Evolutionary conservation across 2,329 filamentous ascomycete genomes (phyloP), one percentile per base, ranked within the genome.

Genomic region (Penicillium fuscoglaucum): DNA sequence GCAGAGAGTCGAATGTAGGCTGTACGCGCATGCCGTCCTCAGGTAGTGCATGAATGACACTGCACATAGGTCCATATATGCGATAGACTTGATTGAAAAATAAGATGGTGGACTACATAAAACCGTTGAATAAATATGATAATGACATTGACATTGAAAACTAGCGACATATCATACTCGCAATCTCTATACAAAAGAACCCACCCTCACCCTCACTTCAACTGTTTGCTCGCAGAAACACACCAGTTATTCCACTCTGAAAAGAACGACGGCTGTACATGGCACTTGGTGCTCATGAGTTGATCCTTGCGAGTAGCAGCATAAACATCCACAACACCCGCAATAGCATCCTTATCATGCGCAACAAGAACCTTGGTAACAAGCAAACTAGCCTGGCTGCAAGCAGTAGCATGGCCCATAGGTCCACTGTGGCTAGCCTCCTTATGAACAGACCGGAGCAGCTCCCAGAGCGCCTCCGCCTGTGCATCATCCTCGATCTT

Each of bases 191-290:
- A 51, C 40, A 52, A 49, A 39, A 41, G 17, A 29, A 33, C 3
- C 4, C 12, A 31, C 6, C 24, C 29, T 39, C 43, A 62, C 66
- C 24, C 29, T 39, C 43, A 62, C 66, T 77, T 77, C 63, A 76
- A 65, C 66, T 73, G 72, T 68, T 76, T 76, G 24, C 76, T 74
- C n/a, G 74, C 73, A 24, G 75, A 74, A 47, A 77, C 74, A 69
- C 83, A 87, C 89, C 89, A 92, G 69, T 90, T 90, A 63, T 87
- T 81, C 87, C 88, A 91, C 61, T 91, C 88, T 2, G 80, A 80
- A 66, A 90, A 90, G 74, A 91, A 88, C 0, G 80, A 80, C 24
- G 83, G 80, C 74, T 88, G 86, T 47, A 90, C 79, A 73, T 82
- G 83, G 44, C 80, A 81, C 68, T 82, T 80, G 35, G 83, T 83